These are phyloP conservation scores for Melaleuca quinquenervia DNA, from an alignment of 345 rosid species.

Conservation along the genomic window DNA sequence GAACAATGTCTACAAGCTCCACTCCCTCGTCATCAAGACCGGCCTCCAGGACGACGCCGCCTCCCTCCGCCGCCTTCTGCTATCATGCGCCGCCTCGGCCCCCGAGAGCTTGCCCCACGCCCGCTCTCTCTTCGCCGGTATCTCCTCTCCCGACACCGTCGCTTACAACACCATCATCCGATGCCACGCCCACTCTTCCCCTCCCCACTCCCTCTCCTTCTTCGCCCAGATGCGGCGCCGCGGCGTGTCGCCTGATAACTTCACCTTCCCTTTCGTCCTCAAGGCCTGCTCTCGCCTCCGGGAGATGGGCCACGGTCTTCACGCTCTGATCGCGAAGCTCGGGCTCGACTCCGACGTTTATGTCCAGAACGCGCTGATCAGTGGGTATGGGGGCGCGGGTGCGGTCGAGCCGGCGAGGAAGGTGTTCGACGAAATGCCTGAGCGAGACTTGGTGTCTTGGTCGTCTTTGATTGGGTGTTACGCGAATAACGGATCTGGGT, in stretches of 20 bases:
- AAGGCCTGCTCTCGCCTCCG: constrained; percentile 34
- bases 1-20: constrained; percentile 24
- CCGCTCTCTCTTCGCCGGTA: constrained; percentile 11
- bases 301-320: constrained; percentile 8
- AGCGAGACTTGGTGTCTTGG: constrained; percentile 36
- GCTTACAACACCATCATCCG: constrained; percentile 38
- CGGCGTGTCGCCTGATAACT: constrained; percentile 25
- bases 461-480: constrained; percentile 27
- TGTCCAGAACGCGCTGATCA: constrained; percentile 27
- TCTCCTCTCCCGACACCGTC: constrained; percentile 20
- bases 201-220: constrained; percentile 17
- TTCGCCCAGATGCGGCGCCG: constrained; percentile 29
- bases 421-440: constrained; percentile 35
- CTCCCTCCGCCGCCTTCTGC: constrained; percentile 21
- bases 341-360: constrained; percentile 21
- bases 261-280: constrained; percentile 52
- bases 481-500: constrained; percentile 22
- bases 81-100: constrained; percentile 10
- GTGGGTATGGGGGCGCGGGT: constrained; percentile 13
- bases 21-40: constrained; percentile 14
- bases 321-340: constrained; percentile 26
- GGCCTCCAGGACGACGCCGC: constrained; percentile 6
- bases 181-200: constrained; percentile 22
- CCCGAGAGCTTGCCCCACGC: constrained; percentile 21
- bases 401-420: constrained; percentile 9